Conservation (phyloP, 345 rosid species). For the Eucalyptus melliodora region DNA sequence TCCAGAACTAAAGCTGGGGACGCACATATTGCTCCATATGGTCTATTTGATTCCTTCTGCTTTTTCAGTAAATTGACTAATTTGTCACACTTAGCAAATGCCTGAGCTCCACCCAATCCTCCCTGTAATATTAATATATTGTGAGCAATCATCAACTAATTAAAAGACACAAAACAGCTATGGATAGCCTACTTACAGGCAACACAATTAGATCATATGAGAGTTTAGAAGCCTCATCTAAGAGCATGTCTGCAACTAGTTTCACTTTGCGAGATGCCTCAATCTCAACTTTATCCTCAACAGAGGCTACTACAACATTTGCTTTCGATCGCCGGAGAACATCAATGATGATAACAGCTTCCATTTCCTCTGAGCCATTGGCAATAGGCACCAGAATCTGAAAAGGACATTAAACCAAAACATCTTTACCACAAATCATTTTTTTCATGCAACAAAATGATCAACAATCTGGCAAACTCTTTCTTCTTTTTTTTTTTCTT, state of each 20-base stretch:
- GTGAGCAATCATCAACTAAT: neutral
- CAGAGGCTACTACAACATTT: conserved; percentile 79
- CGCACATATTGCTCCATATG: conserved; percentile 94
- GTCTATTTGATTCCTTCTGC: conserved; percentile 64
- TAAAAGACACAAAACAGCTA: neutral
- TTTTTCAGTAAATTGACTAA: conserved; percentile 69
- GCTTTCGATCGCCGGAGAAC: conserved; percentile 78
- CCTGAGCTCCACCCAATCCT: conserved; percentile 93
- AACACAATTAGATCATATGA: conserved; percentile 81
- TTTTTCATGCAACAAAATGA: neutral
- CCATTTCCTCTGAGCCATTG: conserved; percentile 92
- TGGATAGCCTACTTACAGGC: conserved; percentile 37
- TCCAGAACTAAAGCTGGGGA: conserved; percentile 91
- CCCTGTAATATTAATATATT: conserved; percentile 26
- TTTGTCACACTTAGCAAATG: conserved; percentile 68
- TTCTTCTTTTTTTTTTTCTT: neutral
- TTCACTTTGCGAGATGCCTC: conserved; percentile 78
- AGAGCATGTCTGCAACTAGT: conserved; percentile 74
- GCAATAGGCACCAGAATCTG: conserved; percentile 94
- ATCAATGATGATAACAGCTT: conserved; percentile 73
- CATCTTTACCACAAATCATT: neutral
- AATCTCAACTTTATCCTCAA: conserved; percentile 66
- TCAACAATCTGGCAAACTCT: neutral
- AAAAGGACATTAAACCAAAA: neutral
- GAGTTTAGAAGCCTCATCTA: conserved; percentile 74